Base-by-base conservation (phyloP, 2,329 filamentous ascomycete genomes). In the Pseudohalonectria lignicola region DNA sequence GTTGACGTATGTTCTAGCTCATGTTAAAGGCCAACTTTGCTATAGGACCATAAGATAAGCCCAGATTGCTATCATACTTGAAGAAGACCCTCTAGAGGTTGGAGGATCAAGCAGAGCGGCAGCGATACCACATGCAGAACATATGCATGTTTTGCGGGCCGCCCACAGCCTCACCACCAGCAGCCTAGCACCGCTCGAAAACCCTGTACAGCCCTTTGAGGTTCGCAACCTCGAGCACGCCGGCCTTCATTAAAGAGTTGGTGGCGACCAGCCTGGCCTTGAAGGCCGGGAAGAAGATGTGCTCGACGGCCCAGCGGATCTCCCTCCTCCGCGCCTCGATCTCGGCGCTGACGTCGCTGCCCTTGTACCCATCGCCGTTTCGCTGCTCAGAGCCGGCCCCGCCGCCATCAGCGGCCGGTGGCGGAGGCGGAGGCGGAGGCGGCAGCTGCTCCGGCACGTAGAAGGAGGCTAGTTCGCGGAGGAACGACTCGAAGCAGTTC, bases 201-300 rank as follows among this genome's bases (percentile, higher is more conserved):
- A 96, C 88, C 33, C 85, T 69, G 59, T 98, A 98, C 41, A 98
- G 55, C 0, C 88, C 87, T 59, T 94, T 96, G 42, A 96, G 59
- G 61, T 93, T 86, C 2, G 92, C 90, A 35, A 94, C 77, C 59
- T 98, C 90, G 34, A 94, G 63, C 10, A 94, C 76, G 8, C 67
- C 73, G 1, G 78, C 82, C 36, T 79, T 76, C 61, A 93, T 74
- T 50, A 96, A 61, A 5, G 72, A 69, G 46, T 74, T 81, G 8
- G 92, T 95, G 16, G 86, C 88, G 40, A 96, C 76, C 34, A 98
- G 61, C 41, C 87, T 71, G 5, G 82, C 69, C 55, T 86, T 86
- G 53, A 95, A 85, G 1, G 87, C 86, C 1, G 92, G 92, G 49
- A 98, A 96, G 40, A 98, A 71, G 9, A 87, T 67, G 59, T 94